Evolutionary conservation across 495 filamentous ascomycete species (phyloP).

Genomic region (Annulohypoxylon bovei): DNA sequence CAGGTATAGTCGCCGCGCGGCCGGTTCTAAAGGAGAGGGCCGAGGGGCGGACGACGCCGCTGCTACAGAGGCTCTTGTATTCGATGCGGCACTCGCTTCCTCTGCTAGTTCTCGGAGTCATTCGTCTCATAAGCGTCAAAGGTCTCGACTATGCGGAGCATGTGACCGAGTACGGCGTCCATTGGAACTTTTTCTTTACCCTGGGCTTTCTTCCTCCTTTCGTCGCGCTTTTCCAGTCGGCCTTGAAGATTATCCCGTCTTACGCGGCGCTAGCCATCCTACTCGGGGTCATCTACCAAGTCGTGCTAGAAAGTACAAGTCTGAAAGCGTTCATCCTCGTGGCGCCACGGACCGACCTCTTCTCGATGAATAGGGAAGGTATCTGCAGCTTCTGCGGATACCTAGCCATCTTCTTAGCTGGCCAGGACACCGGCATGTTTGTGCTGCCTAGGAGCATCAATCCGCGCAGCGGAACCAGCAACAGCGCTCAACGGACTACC

Average conservation of each 20-base stretch:
- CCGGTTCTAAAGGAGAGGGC: slow-evolving; percentile 79
- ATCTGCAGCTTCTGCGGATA: slow-evolving; percentile 94
- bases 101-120: slow-evolving; percentile 79
- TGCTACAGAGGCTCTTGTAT: slow-evolving; percentile 64
- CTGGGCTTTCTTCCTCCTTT: slow-evolving; percentile 89
- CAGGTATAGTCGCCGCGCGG: slow-evolving; percentile 89
- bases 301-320: slow-evolving; percentile 76
- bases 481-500: slow-evolving; percentile 55
- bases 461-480: slow-evolving; percentile 47
- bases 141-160: slow-evolving; percentile 96
- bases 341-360: slow-evolving; percentile 77
- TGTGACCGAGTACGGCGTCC: slow-evolving; percentile 96
- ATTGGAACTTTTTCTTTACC: slow-evolving; percentile 99
- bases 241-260: slow-evolving; percentile 69
- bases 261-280: slow-evolving; percentile 76
- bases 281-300: slow-evolving; percentile 73
- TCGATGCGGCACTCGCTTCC: slow-evolving; percentile 85
- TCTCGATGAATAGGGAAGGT: slow-evolving; percentile 93
- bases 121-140: slow-evolving; percentile 89
- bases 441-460: slow-evolving; percentile 71
- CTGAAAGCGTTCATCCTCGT: slow-evolving; percentile 86
- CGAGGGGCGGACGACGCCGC: slow-evolving; percentile 55
- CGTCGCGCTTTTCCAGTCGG: slow-evolving; percentile 82
- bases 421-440: slow-evolving; percentile 81
- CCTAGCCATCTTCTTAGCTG: slow-evolving; percentile 92